Conservation (phyloP, 805 yeast genomes). For the Kluyveromyces nonfermentans region DNA sequence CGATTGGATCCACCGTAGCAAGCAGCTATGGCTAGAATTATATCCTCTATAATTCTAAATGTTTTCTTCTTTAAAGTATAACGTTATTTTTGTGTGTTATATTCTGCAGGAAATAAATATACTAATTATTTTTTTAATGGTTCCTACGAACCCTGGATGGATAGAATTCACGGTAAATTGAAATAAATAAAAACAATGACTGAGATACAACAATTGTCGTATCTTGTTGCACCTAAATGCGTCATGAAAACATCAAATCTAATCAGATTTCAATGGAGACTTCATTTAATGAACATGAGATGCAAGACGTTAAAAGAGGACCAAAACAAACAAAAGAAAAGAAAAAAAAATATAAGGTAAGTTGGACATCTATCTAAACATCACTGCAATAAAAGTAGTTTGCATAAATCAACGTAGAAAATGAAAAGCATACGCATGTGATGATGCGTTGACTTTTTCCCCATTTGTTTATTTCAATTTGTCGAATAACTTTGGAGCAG, state of each 20-base stretch:
- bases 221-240: constrained; percentile 1
- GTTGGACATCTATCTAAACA: no score
- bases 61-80: neutral
- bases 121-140: neutral
- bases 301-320: neutral
- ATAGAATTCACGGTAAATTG: neutral
- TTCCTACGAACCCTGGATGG: neutral
- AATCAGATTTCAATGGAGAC: neutral
- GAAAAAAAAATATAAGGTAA: no score
- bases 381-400: neutral
- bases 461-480: constrained; percentile 56
- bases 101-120: constrained; percentile 1
- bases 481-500: constrained; percentile 81
- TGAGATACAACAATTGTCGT: constrained; percentile 2
- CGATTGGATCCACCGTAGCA: no score
- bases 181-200: constrained; percentile 5
- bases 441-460: neutral
- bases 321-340: neutral
- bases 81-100: neutral
- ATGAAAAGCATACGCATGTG: neutral
- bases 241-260: neutral
- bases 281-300: neutral
- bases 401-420: neutral
- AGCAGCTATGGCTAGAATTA: no score
- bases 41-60: neutral